These are phyloP conservation scores for Candida chilensis DNA, from an alignment of 805 yeast species.

Conservation along the genomic window DNA sequence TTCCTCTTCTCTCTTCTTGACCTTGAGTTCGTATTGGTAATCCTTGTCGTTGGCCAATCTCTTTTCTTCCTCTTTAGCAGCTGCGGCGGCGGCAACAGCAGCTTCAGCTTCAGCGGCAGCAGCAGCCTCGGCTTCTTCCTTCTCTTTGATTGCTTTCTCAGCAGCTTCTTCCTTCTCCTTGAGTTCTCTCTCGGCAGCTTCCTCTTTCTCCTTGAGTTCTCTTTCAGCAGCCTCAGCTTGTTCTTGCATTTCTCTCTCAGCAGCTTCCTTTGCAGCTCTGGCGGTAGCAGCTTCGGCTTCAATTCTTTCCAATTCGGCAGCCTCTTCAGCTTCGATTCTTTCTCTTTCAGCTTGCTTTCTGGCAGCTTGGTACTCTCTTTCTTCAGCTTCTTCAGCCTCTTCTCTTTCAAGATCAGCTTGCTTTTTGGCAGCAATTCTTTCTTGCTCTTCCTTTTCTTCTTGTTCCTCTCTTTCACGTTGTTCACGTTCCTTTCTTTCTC, in stretches of 20 bases:
- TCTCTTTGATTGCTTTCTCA: constrained; percentile 5
- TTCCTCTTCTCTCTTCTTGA: constrained; percentile 15
- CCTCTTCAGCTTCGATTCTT: constrained; percentile 6
- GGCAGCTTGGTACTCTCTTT: constrained; percentile 8
- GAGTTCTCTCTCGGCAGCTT: constrained; percentile 9
- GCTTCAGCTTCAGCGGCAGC: constrained; percentile 4
- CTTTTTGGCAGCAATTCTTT: constrained; percentile 12
- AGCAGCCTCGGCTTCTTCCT: constrained; percentile 2
- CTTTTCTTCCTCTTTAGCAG: constrained; percentile 8
- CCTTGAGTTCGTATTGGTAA: constrained; percentile 14
- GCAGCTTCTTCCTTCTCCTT: constrained; percentile 7
- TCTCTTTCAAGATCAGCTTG: constrained; percentile 9
- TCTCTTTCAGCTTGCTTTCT: constrained; percentile 11
- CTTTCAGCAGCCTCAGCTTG: background rate
- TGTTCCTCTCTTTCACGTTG: constrained; percentile 20
- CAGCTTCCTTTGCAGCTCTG: background rate
- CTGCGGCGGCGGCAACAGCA: constrained; percentile 1
- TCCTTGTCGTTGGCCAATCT: constrained; percentile 13
- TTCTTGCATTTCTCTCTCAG: background rate
- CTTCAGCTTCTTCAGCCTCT: constrained; percentile 5
- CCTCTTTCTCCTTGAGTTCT: constrained; percentile 5
- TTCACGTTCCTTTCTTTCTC: constrained; percentile 31
- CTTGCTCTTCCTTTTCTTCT: constrained; percentile 12
- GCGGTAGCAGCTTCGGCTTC: background rate
- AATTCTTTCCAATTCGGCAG: background rate